Percentiles rank a stretch among this genome's conserved stretches.
Evolutionary conservation across 768 basidiomycete genomes (phyloP).

Genomic region (Cyclocybe aegerita): DNA sequence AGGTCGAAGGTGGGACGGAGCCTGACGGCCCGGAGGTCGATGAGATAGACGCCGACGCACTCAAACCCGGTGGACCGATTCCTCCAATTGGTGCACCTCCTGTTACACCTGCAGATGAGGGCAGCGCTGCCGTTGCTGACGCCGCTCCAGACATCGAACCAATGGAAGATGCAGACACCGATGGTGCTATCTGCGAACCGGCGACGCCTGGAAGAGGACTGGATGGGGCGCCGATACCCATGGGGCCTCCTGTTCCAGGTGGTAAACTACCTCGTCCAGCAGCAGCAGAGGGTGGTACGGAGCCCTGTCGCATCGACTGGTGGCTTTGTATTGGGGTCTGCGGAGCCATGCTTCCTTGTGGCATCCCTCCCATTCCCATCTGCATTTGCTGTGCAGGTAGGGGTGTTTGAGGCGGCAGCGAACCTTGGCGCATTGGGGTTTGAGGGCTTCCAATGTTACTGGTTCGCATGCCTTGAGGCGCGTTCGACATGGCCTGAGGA

Average conservation of each 20-base stretch:
- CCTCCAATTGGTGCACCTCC: too few species aligned
- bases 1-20: constrained; percentile 4
- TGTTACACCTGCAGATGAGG: background rate
- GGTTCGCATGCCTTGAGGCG: background rate
- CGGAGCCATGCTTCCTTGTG: too few species aligned
- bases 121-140: background rate
- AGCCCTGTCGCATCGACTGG: too few species aligned
- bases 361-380: too few species aligned
- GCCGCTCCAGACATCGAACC: background rate
- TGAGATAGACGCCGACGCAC: too few species aligned
- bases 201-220: constrained; percentile 6
- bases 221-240: background rate
- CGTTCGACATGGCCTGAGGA: background rate
- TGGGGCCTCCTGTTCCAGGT: background rate
- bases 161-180: constrained; percentile 4
- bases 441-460: background rate
- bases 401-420: too few species aligned
- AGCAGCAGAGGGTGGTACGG: too few species aligned
- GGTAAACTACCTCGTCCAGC: background rate
- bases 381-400: too few species aligned
- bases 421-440: too few species aligned
- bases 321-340: too few species aligned
- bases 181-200: constrained; percentile 5
- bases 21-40: background rate
- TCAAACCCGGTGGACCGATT: too few species aligned